Evolutionary conservation across 495 filamentous ascomycete species (phyloP), one percentile per base, ranked within the genome.

Genomic region (Schizothecium vesticola): DNA sequence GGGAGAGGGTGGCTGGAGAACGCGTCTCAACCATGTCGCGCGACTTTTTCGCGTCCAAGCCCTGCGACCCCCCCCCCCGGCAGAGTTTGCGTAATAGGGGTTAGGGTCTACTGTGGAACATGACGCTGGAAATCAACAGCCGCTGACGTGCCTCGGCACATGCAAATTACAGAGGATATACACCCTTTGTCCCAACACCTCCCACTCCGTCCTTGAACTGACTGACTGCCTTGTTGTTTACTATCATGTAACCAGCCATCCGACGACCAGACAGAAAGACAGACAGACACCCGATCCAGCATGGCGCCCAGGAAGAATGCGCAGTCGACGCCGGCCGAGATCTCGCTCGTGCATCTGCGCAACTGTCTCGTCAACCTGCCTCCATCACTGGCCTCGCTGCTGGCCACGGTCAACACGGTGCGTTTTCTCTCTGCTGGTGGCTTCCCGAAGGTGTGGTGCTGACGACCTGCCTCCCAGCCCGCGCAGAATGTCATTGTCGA

Each of bases 401-500:
- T 99, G 66, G 86, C 92, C 71, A 94, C 91, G 78, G 86, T 92
- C 68, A 96, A 97, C 78, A 91, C 93, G 55, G 91, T 96, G 82
- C 79, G 91, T 76, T 33, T 6, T 43, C 43, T 13, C 29, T 16
- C 22, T 1, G 1, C 22, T 64, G 62, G 61, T 59, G 23, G 12
- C 51, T 24, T 16, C 28, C 64, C 13, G 33, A 16, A 5, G 13
- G 33, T 16, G 28, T 23, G 29, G 57, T 65, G 67, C 21, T 65
- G 13, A 63, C 60, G 29, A 10, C 1, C 2, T 23, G 3, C 9
- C 8, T 1, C 26, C 58, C 59, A 96, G 90, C 84, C 93, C 63
- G 91, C 91, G 36, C 95, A 99, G 78, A 96, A 97, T 91, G 92
- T 97, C 71, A 86, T 98, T 68, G 90, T 99, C 76, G 95, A 99